Conservation (phyloP, 441 rosid genomes). For the Eruca vesicaria region DNA sequence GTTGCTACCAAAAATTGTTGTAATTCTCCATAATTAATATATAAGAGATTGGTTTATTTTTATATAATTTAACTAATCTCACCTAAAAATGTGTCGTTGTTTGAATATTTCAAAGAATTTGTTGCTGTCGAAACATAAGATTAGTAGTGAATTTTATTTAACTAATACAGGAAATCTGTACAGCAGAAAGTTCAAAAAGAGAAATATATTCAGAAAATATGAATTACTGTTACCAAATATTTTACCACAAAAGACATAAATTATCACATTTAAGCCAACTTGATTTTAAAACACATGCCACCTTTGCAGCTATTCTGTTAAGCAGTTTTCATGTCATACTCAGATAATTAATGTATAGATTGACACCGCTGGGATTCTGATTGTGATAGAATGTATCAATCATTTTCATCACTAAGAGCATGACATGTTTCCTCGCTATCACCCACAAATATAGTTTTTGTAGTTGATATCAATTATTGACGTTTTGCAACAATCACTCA, state of each 20-base stretch:
- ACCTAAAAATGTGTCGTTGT: neutral
- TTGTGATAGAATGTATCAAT: neutral
- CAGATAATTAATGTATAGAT: slow-evolving; percentile 1
- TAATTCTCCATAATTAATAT: no score
- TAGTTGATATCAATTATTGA: no score
- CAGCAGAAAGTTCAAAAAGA: neutral
- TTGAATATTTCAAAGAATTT: neutral
- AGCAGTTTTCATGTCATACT: neutral
- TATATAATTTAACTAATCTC: neutral
- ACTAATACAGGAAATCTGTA: neutral
- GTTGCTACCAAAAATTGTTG: no score
- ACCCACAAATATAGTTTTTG: no score
- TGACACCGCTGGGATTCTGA: neutral
- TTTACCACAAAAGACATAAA: neutral
- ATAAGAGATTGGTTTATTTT: no score
- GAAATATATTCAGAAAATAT: neutral
- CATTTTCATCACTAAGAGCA: neutral
- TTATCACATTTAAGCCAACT: neutral
- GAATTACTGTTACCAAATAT: neutral
- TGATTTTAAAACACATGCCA: neutral
- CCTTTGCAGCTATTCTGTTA: neutral
- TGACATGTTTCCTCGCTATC: no score
- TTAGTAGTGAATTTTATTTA: neutral
- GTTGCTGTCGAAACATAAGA: neutral
- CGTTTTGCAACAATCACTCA: no score